A percentile compares a stretch with the other conserved stretches of the same genome.
phyloP scores from a whole-genome alignment of 2,329 filamentous ascomycete genomes.

The Curvularia spicifera region DNA sequence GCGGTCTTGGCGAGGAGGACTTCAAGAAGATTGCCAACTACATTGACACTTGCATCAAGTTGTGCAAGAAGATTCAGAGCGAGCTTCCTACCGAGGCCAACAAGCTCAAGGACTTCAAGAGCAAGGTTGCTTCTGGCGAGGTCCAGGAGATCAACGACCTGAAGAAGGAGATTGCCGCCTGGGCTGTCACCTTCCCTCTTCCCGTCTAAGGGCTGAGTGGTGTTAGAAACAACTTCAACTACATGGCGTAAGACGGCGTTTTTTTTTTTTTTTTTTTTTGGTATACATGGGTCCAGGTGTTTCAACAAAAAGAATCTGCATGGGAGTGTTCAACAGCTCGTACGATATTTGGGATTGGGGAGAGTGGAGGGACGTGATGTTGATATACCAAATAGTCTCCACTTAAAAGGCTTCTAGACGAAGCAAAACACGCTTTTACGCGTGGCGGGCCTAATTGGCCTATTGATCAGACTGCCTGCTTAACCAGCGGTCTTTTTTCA shows the following conservation, averaged over 20 bases:
- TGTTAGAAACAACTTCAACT: slow-evolving; percentile 3
- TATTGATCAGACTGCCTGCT: not conserved
- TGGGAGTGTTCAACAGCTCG: slow-evolving; percentile 38
- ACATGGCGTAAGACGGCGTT: slow-evolving; percentile 29
- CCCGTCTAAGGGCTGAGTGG: slow-evolving; percentile 65
- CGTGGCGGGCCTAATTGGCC: not conserved
- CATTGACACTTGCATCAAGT: slow-evolving; percentile 87
- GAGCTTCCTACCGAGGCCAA: slow-evolving; percentile 93
- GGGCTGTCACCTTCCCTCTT: slow-evolving; percentile 90
- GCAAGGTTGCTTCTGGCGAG: slow-evolving; percentile 80
- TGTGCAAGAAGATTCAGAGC: slow-evolving; percentile 86
- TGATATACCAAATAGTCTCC: not conserved
- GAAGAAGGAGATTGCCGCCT: slow-evolving; percentile 86
- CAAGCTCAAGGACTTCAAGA: slow-evolving; percentile 99
- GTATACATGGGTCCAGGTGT: slow-evolving; percentile 7
- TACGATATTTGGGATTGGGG: slow-evolving; percentile 10
- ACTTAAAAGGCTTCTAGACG: not conserved
- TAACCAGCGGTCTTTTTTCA: slow-evolving; percentile 1
- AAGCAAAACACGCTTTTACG: not conserved
- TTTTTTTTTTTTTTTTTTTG: slow-evolving; percentile 13
- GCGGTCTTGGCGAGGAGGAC: slow-evolving; percentile 88
- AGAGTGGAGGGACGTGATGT: not conserved
- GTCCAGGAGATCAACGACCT: slow-evolving; percentile 82
- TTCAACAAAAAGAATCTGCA: slow-evolving; percentile 39
- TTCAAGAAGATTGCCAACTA: slow-evolving; percentile 81